These are phyloP conservation scores for Beauveria brongniartii DNA, from an alignment of 2,329 filamentous ascomycete genomes.

Conservation along the genomic window DNA sequence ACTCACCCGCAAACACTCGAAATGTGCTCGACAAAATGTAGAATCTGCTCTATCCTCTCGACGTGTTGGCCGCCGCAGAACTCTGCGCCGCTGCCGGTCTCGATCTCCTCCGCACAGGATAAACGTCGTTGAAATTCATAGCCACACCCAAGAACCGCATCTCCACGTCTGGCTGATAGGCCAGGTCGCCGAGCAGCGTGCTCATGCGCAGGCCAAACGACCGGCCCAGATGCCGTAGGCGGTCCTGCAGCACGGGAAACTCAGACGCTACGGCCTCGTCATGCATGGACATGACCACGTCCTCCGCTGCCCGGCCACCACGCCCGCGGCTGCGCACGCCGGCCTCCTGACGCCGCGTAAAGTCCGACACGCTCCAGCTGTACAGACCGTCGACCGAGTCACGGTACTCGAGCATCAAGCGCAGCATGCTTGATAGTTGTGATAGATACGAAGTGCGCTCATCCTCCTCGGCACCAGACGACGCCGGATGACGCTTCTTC, in stretches of 20 bases:
- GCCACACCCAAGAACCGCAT: conserved; percentile 92
- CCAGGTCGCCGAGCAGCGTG: conserved; percentile 77
- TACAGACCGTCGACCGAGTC: conserved; percentile 92
- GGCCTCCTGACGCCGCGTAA: conserved; percentile 80
- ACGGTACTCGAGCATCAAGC: conserved; percentile 88
- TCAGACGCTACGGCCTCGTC: conserved; percentile 52
- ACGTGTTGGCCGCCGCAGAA: neutral
- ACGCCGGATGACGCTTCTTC: conserved; percentile 25
- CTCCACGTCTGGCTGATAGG: conserved; percentile 89
- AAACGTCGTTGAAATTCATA: conserved; percentile 99
- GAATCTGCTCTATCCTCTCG: neutral
- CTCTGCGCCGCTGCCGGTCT: neutral
- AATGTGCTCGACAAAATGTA: neutral
- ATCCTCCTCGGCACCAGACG: conserved; percentile 38
- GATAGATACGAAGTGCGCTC: conserved; percentile 73
- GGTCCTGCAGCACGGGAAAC: conserved; percentile 66
- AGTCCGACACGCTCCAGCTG: conserved; percentile 90
- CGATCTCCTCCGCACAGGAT: conserved; percentile 28
- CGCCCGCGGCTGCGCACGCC: conserved; percentile 60
- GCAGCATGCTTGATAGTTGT: conserved; percentile 86
- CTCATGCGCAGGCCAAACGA: conserved; percentile 75
- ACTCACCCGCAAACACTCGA: neutral
- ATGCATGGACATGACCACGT: conserved; percentile 28
- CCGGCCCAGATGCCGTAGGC: conserved; percentile 61
- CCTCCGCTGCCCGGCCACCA: conserved; percentile 31